phyloP scores from a whole-genome alignment of 352 stramenopile genomes.

The Pythium utonaiense region DNA sequence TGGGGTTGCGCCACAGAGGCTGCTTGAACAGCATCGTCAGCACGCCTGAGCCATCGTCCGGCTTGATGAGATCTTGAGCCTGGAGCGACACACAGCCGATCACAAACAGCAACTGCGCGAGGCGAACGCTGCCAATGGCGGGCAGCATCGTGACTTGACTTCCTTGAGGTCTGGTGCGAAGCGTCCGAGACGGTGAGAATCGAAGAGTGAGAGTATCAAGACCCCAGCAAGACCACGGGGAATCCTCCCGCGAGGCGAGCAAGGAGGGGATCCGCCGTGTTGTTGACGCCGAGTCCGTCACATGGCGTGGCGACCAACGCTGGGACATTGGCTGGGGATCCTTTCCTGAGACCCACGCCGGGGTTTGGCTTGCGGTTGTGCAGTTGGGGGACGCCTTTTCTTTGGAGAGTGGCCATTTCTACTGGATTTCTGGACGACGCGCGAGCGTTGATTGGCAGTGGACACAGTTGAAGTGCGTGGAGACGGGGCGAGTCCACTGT shows the following conservation, averaged over 20 bases:
- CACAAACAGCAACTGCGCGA: slow-evolving; percentile 17
- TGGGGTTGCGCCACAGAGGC: slow-evolving; percentile 19
- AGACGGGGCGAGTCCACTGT: not conserved
- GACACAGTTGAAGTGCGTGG: slow-evolving; percentile 2
- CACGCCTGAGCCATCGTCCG: slow-evolving; percentile 22
- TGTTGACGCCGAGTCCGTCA: not conserved
- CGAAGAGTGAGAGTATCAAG: slow-evolving; percentile 12
- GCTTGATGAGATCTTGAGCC: slow-evolving; percentile 21
- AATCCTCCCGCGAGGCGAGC: too few relatives aligned
- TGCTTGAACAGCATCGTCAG: slow-evolving; percentile 27
- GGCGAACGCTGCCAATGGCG: slow-evolving; percentile 17
- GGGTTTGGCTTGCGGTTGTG: too few relatives aligned
- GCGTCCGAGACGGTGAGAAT: slow-evolving; percentile 11
- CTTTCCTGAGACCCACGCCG: too few relatives aligned
- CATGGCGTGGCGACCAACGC: too few relatives aligned
- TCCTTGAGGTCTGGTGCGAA: not conserved
- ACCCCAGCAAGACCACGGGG: not conserved
- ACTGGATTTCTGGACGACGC: slow-evolving; percentile 22
- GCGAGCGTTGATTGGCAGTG: not conserved
- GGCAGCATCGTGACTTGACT: slow-evolving; percentile 14
- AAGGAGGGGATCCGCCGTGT: too few relatives aligned
- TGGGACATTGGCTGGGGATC: too few relatives aligned
- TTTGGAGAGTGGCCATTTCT: slow-evolving; percentile 11
- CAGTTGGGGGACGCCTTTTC: too few relatives aligned
- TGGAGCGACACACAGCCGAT: slow-evolving; percentile 18